Evolutionary conservation across 306 rosid species (phyloP).

Genomic region (Datisca glomerata): DNA sequence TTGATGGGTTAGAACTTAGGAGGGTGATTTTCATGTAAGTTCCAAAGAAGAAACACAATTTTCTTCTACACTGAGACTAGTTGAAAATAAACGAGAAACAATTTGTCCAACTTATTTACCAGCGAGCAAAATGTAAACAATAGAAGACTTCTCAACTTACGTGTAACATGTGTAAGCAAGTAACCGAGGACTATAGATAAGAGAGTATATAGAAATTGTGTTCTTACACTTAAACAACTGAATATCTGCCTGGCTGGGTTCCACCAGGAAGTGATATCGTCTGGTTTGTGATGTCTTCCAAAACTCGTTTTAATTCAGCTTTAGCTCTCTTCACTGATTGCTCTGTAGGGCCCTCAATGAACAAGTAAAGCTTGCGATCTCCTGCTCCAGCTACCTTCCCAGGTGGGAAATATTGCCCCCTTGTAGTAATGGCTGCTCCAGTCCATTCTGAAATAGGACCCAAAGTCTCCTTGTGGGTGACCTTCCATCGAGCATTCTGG

Average conservation of each 20-base stretch:
- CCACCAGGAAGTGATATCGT: conserved; percentile 86
- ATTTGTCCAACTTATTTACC: no score
- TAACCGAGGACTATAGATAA: conserved; percentile 3
- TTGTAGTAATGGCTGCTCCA: conserved; percentile 94
- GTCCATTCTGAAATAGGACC: conserved; percentile 91
- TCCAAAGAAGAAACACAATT: no score
- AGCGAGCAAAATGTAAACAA: no score
- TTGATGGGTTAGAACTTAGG: no score
- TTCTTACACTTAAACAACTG: conserved; percentile 63
- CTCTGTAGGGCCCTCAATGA: conserved; percentile 88
- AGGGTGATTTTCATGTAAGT: no score
- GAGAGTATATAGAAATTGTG: conserved; percentile 10
- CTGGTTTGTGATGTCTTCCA: conserved; percentile 85
- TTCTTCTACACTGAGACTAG: no score
- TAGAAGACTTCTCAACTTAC: no score
- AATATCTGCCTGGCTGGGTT: conserved; percentile 84
- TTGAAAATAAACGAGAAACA: no score
- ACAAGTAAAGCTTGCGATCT: conserved; percentile 86
- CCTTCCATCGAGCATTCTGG: conserved; percentile 97
- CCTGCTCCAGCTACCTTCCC: conserved; percentile 76
- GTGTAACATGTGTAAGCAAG: no score
- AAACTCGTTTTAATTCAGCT: conserved; percentile 70
- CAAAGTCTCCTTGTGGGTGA: conserved; percentile 90
- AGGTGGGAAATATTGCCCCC: conserved; percentile 86
- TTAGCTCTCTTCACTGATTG: conserved; percentile 89